phyloP scores from a whole-genome alignment of 1,139 yeast genomes.

The Chernovozyma aurita region DNA sequence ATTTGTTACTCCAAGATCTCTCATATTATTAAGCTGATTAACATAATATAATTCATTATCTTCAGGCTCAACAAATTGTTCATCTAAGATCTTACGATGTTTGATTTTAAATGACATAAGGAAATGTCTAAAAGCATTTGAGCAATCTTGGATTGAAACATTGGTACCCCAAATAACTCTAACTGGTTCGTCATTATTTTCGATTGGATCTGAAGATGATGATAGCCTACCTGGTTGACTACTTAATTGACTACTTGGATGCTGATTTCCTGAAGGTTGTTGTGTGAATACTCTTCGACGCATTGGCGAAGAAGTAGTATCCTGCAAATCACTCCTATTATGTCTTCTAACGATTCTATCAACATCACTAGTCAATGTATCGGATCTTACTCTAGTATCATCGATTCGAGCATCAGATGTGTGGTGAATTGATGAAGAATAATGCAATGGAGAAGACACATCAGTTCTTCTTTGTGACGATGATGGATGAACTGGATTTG shows the following conservation, averaged over 20 bases:
- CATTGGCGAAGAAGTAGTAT: slow-evolving; percentile 38
- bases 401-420: slow-evolving; percentile 25
- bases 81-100: slow-evolving; percentile 56
- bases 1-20: slow-evolving; percentile 74
- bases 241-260: background rate
- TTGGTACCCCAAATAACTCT: slow-evolving; percentile 99
- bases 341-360: slow-evolving; percentile 41
- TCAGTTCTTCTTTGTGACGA: slow-evolving; percentile 20
- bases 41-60: slow-evolving; percentile 77
- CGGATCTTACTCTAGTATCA: slow-evolving; percentile 22
- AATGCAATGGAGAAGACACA: slow-evolving; percentile 44
- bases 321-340: slow-evolving; percentile 41
- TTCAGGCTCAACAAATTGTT: slow-evolving; percentile 36
- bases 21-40: slow-evolving; percentile 68
- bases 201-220: slow-evolving; percentile 25
- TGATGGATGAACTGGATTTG: slow-evolving; percentile 11
- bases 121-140: slow-evolving; percentile 75
- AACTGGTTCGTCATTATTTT: slow-evolving; percentile 56
- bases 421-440: slow-evolving; percentile 39
- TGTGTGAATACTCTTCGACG: slow-evolving; percentile 34
- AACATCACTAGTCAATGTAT: slow-evolving; percentile 37
- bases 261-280: background rate
- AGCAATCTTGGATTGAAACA: slow-evolving; percentile 85
- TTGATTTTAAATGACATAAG: slow-evolving; percentile 78
- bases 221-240: slow-evolving; percentile 13